Evolutionary conservation across 2,329 filamentous ascomycete species (phyloP).

Genomic region (Fusarium guadeloupense): DNA sequence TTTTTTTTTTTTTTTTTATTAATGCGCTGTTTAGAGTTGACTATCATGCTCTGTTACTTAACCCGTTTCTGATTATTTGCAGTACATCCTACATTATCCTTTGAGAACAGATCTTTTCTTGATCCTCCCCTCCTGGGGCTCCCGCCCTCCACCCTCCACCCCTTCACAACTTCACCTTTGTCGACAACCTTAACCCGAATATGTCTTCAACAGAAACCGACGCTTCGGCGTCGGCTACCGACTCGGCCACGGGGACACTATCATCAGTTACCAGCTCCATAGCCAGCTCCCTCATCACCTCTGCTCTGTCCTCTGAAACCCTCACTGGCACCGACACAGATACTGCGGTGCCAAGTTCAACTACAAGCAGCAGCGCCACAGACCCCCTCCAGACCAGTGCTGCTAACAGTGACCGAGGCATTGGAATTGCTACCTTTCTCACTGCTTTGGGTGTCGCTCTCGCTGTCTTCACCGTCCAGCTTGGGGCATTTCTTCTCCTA

Average conservation of each 20-base stretch:
- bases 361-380: too few species aligned
- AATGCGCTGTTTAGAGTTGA: not conserved
- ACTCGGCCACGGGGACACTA: constrained; percentile 32
- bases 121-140: constrained; percentile 26
- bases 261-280: constrained; percentile 25
- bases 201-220: constrained; percentile 24
- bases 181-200: not conserved
- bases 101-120: not conserved
- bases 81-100: not conserved
- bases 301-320: constrained; percentile 18
- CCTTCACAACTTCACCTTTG: not conserved
- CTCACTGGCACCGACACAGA: constrained; percentile 10
- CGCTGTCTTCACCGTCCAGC: constrained; percentile 69
- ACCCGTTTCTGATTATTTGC: constrained; percentile 10
- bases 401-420: constrained; percentile 56
- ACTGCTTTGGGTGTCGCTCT: constrained; percentile 71
- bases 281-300: constrained; percentile 14
- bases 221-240: constrained; percentile 31
- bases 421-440: constrained; percentile 61
- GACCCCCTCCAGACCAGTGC: constrained; percentile 6
- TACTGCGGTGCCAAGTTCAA: not conserved
- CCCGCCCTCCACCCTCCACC: not conserved
- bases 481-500: constrained; percentile 77
- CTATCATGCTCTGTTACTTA: constrained; percentile 12
- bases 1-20: too few species aligned